phyloP scores from a whole-genome alignment of 805 yeast genomes.

The Naumovozyma baii region DNA sequence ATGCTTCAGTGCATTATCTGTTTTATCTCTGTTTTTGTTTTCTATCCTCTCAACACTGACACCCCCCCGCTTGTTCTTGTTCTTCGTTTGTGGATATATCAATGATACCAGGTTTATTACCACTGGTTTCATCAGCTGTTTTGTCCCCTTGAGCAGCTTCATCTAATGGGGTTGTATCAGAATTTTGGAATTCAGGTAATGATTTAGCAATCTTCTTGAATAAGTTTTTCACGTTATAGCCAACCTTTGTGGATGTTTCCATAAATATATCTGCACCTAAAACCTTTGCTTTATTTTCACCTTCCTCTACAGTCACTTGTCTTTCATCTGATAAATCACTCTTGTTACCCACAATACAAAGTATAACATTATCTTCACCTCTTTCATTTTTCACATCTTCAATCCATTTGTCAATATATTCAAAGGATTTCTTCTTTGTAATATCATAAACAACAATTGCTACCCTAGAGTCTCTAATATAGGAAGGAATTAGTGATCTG shows the following conservation, averaged over 20 bases:
- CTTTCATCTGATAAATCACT: conserved; percentile 72
- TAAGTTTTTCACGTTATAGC: conserved; percentile 81
- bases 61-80: conserved; percentile 29
- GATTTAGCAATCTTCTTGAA: conserved; percentile 87
- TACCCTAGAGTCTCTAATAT: conserved; percentile 93
- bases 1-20: too few relatives aligned
- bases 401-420: conserved; percentile 81
- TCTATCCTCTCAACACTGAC: conserved; percentile 36
- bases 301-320: conserved; percentile 76
- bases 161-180: conserved; percentile 18
- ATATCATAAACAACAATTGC: conserved; percentile 95
- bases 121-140: conserved; percentile 26
- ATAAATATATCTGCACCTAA: conserved; percentile 72
- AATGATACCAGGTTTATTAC: conserved; percentile 33
- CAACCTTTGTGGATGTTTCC: conserved; percentile 92
- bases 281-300: conserved; percentile 62
- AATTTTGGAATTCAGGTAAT: conserved; percentile 67
- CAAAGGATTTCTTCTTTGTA: conserved; percentile 76
- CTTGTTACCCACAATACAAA: conserved; percentile 89
- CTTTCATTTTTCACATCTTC: conserved; percentile 91
- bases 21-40: conserved; percentile 2
- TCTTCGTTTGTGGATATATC: conserved; percentile 35
- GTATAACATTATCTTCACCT: conserved; percentile 73
- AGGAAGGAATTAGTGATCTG: conserved; percentile 87
- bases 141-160: conserved; percentile 8